phyloP scores from a whole-genome alignment of 768 basidiomycete genomes.

The Xerocomellus intermedius region DNA sequence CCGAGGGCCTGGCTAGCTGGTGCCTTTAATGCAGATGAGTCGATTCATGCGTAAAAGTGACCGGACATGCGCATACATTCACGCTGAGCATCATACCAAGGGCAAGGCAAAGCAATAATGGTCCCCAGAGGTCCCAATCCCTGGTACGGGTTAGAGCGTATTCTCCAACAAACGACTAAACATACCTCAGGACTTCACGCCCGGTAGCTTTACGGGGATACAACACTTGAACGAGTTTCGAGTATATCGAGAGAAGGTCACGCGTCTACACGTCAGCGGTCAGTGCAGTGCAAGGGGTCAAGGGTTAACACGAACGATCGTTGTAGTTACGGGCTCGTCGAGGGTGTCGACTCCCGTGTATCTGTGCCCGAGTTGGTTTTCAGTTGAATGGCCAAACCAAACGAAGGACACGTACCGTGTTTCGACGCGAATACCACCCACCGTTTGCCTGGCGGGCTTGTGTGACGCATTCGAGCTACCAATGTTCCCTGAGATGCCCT shows the following conservation, averaged over 20 bases:
- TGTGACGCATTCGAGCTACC: constrained; percentile 47
- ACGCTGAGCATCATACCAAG: constrained; percentile 84
- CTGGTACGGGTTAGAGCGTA: constrained; percentile 38
- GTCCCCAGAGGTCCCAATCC: constrained; percentile 99
- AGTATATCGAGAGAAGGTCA: constrained; percentile 86
- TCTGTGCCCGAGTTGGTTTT: constrained; percentile 27
- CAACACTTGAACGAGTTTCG: constrained; percentile 90
- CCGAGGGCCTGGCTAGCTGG: constrained; percentile 79
- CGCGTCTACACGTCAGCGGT: constrained; percentile 56
- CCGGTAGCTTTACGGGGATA: constrained; percentile 76
- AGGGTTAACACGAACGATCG: constrained; percentile 64
- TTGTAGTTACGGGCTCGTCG: constrained; percentile 86
- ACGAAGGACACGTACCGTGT: constrained; percentile 57
- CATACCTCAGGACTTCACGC: constrained; percentile 79
- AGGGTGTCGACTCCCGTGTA: constrained; percentile 86
- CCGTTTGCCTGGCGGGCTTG: constrained; percentile 54
- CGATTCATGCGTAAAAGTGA: not conserved
- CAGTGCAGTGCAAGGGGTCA: constrained; percentile 1
- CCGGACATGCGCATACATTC: constrained; percentile 51
- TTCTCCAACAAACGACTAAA: not conserved
- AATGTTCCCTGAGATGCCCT: constrained; percentile 69
- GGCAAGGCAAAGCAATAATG: constrained; percentile 76
- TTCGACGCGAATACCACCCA: constrained; percentile 88
- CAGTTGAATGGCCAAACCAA: not conserved
- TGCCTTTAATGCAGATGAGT: constrained; percentile 51